Evolutionary conservation across 2,329 filamentous ascomycete genomes (phyloP), one percentile per base, ranked within the genome.

Genomic region (Chrysoporthe deuterocubensis): DNA sequence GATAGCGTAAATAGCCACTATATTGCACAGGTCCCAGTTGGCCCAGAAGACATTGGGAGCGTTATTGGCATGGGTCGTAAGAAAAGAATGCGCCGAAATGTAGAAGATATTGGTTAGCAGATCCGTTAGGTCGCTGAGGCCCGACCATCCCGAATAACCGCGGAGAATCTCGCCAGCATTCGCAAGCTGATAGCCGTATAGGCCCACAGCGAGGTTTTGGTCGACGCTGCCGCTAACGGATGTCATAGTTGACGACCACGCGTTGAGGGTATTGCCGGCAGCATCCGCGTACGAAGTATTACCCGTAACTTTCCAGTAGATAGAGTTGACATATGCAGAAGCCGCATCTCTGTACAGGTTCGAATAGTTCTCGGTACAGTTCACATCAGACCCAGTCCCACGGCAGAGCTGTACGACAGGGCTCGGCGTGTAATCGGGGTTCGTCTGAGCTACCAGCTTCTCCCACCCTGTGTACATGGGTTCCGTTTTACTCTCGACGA

Each of bases 151-250:
- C 32, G 26, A 14, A 32, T 58, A 58, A 32, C 40, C 54, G 37
- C 54, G 54, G 14, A 58, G 26, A 14, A 58, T 13, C 54, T 58
- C 82, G 0, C 76, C 82, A 0, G 79, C 81, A 59, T 84, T 84
- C 18, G 81, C 82, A 14, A 84, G 73, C 68, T 84, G 75, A 65
- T 83, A 83, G 0, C 82, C 82, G 44, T 84, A 81, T 1, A 84
- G 70, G 0, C 82, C 81, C 0, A 79, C 74, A 0, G 78, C 78
- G 2, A 84, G 78, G 65, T 74, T 79, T 4, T 52, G 26, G 48
- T 52, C 48, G 8, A 21, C 14, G 37, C 71, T 76, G 66, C 83
- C 81, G 4, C 74, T 71, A 44, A 82, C 76, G 1, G 62, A 59
- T 0, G 72, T 75, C 7, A 82, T 67, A 1, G 76, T 79, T 6